Conservation (phyloP, 352 stramenopile genomes). For the Globisporangium orthogonon region DNA sequence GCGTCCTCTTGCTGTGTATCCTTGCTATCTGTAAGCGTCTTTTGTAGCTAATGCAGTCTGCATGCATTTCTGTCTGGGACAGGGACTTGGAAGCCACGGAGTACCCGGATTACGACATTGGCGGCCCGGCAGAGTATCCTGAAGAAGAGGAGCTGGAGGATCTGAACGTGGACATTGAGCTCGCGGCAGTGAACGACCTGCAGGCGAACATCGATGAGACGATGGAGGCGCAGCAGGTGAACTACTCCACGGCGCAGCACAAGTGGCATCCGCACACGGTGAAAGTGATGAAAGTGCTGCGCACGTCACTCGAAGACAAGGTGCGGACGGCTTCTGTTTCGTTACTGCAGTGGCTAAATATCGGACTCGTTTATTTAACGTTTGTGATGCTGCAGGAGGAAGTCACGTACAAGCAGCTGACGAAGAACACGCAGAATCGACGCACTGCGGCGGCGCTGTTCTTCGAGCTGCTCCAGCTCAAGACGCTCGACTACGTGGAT, state of each 20-base stretch:
- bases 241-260: slow-evolving; percentile 62
- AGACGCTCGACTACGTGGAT: slow-evolving; percentile 97
- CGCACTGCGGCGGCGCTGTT: slow-evolving; percentile 92
- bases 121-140: slow-evolving; percentile 18
- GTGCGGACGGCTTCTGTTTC: slow-evolving; percentile 9
- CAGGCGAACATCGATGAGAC: slow-evolving; percentile 50
- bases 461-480: slow-evolving; percentile 97
- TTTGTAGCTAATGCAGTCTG: slow-evolving; percentile 2
- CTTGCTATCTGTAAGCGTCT: background rate
- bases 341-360: too few relatives aligned
- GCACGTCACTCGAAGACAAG: slow-evolving; percentile 68
- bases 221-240: slow-evolving; percentile 24
- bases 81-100: slow-evolving; percentile 34
- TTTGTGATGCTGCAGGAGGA: slow-evolving; percentile 25
- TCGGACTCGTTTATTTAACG: background rate
- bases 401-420: slow-evolving; percentile 84
- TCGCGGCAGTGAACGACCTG: slow-evolving; percentile 73
- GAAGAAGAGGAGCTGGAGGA: slow-evolving; percentile 47
- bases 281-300: slow-evolving; percentile 91
- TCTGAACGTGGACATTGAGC: slow-evolving; percentile 73
- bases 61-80: background rate
- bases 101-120: slow-evolving; percentile 48
- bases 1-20: background rate
- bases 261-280: slow-evolving; percentile 98
- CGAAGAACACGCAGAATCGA: slow-evolving; percentile 71